Percentiles rank a stretch among this genome's conserved stretches.
These are phyloP conservation scores for Hyaloperonospora brassicae DNA, from an alignment of 352 stramenopile genomes.

Conservation along the genomic window DNA sequence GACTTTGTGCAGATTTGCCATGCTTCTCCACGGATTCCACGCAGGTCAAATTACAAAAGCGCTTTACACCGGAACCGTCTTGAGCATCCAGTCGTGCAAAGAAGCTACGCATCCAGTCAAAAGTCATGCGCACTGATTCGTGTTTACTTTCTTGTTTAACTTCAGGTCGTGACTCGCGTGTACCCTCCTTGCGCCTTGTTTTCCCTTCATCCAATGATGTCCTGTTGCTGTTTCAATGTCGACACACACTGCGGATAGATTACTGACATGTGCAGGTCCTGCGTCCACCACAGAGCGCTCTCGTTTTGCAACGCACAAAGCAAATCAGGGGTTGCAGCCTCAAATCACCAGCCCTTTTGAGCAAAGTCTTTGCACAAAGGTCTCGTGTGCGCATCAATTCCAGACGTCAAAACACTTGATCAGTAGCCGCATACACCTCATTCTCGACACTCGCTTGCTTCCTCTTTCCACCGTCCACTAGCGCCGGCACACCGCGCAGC, in stretches of 20 bases:
- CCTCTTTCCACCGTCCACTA: conserved; percentile 19
- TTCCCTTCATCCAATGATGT: background rate
- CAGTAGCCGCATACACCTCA: conserved; percentile 11
- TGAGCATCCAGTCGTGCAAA: conserved; percentile 63
- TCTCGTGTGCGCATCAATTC: conserved; percentile 6
- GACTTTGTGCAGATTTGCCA: conserved; percentile 16
- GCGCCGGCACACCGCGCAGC: conserved; percentile 37
- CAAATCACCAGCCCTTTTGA: conserved; percentile 26
- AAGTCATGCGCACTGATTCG: conserved; percentile 38
- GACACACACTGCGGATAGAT: conserved; percentile 48
- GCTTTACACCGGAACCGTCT: conserved; percentile 69
- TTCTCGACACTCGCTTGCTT: background rate
- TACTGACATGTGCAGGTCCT: conserved; percentile 62
- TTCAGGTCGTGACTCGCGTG: conserved; percentile 52
- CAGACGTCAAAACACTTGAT: conserved; percentile 21
- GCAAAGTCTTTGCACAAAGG: conserved; percentile 19
- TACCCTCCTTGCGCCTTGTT: conserved; percentile 10
- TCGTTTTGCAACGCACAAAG: conserved; percentile 31
- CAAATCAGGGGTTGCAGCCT: conserved; percentile 45
- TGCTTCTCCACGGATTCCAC: conserved; percentile 34
- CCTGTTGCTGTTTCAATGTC: conserved; percentile 7
- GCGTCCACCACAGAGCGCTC: conserved; percentile 56
- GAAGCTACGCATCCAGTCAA: conserved; percentile 70
- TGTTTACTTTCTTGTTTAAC: background rate
- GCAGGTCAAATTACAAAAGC: conserved; percentile 63